Percentiles rank a stretch among this genome's conserved stretches.
These are phyloP conservation scores for Claviceps digitariae DNA, from an alignment of 2,329 filamentous ascomycete species.

Conservation along the genomic window DNA sequence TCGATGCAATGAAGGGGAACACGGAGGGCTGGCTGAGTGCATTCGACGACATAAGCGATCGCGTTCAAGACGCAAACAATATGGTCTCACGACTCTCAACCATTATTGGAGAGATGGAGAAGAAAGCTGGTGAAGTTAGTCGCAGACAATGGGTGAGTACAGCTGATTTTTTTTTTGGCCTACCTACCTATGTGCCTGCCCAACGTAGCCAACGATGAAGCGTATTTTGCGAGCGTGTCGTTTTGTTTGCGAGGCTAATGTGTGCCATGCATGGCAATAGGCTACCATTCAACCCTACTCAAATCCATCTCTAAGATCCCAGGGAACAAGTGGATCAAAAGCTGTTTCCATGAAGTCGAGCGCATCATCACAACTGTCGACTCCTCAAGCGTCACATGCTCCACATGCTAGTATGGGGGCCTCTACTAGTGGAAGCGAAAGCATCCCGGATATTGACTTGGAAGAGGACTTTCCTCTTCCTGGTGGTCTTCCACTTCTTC, in stretches of 20 bases:
- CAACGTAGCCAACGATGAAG: background rate
- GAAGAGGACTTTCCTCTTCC: conserved; percentile 13
- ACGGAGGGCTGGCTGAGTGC: conserved; percentile 80
- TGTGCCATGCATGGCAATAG: conserved; percentile 1
- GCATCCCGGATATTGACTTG: conserved; percentile 7
- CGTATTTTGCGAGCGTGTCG: background rate
- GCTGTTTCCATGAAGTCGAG: conserved; percentile 2
- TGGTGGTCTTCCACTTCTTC: conserved; percentile 10
- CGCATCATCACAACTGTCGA: conserved; percentile 4
- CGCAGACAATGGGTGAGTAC: conserved; percentile 56
- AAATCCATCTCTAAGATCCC: conserved; percentile 4
- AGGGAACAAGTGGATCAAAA: background rate
- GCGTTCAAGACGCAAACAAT: conserved; percentile 55
- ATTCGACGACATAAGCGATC: conserved; percentile 61
- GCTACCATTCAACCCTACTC: conserved; percentile 12
- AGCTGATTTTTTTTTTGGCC: background rate
- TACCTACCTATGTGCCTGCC: background rate
- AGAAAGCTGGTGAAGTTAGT: conserved; percentile 71
- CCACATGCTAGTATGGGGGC: conserved; percentile 9
- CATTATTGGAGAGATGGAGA: conserved; percentile 76
- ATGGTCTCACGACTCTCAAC: conserved; percentile 59
- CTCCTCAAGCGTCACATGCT: background rate
- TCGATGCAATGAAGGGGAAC: conserved; percentile 83
- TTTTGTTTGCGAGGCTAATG: background rate
- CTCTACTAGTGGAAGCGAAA: conserved; percentile 5